A percentile compares a stretch with the other conserved stretches of the same genome.
Conservation (phyloP, 2,329 filamentous ascomycete genomes). For the Bipolaris zeicola region DNA sequence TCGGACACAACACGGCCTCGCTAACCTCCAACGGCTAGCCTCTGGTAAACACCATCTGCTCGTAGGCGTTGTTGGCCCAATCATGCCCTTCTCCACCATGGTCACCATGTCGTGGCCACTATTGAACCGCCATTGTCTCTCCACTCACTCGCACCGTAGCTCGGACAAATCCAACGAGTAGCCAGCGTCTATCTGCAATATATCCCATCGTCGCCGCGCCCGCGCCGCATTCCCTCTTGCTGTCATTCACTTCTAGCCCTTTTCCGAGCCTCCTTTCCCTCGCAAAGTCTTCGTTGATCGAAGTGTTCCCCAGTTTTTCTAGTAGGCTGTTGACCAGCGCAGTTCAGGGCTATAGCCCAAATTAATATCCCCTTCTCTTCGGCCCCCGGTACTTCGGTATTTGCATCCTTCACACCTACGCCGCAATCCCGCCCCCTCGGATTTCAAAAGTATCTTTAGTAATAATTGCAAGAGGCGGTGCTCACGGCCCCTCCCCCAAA, state of each 20-base stretch:
- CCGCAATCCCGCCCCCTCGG: constrained; percentile 28
- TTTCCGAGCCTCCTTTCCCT: constrained; percentile 34
- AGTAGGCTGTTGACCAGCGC: constrained; percentile 53
- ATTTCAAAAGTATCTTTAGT: constrained; percentile 40
- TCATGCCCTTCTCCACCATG: constrained; percentile 23
- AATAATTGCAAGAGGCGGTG: constrained; percentile 47
- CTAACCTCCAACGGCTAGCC: constrained; percentile 30
- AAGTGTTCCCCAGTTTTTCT: constrained; percentile 46
- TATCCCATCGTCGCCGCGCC: constrained; percentile 40
- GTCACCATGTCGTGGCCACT: constrained; percentile 44
- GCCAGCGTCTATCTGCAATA: constrained; percentile 42
- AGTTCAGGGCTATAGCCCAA: constrained; percentile 44
- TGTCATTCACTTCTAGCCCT: constrained; percentile 44
- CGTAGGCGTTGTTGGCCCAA: constrained; percentile 32
- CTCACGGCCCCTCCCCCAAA: constrained; percentile 44
- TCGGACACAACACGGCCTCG: constrained; percentile 28
- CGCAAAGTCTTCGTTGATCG: constrained; percentile 53
- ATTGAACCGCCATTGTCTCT: constrained; percentile 42
- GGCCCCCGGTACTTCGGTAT: constrained; percentile 27
- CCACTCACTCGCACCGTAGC: constrained; percentile 32
- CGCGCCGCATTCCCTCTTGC: constrained; percentile 34
- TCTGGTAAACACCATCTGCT: constrained; percentile 25
- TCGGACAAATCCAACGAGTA: constrained; percentile 28
- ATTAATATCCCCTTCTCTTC: constrained; percentile 40
- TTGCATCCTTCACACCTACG: constrained; percentile 24